Percentiles rank a stretch among this genome's conserved stretches.
These are phyloP conservation scores for Phaeotremella skinneri DNA, from an alignment of 768 basidiomycete species.

Conservation along the genomic window DNA sequence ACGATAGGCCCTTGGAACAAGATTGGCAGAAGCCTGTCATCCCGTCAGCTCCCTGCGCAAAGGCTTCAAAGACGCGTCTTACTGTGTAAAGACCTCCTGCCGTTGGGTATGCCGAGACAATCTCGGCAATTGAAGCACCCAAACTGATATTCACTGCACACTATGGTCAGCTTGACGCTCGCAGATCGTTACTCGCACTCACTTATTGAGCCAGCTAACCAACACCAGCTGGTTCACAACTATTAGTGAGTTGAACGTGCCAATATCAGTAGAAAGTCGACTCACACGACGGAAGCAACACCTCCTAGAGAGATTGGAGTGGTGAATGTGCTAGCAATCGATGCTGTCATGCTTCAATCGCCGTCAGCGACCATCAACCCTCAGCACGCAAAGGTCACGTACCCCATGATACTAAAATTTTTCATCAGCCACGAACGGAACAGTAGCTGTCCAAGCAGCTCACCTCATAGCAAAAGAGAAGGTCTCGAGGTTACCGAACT, in stretches of 20 bases:
- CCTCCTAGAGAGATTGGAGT: slow-evolving; percentile 53
- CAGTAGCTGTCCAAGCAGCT: slow-evolving; percentile 6
- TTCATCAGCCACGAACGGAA: neutral
- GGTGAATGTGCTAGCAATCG: slow-evolving; percentile 54
- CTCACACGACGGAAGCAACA: slow-evolving; percentile 51
- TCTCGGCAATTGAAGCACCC: slow-evolving; percentile 41
- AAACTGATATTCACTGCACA: slow-evolving; percentile 29
- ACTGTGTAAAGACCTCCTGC: slow-evolving; percentile 55
- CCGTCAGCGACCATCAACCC: neutral
- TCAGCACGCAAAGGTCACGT: neutral
- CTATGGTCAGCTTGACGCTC: slow-evolving; percentile 26
- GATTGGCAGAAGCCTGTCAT: slow-evolving; percentile 48
- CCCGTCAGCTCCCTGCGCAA: slow-evolving; percentile 8
- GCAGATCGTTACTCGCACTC: slow-evolving; percentile 8
- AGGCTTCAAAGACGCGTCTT: neutral
- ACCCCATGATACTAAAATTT: slow-evolving; percentile 30
- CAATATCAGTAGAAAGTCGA: neutral
- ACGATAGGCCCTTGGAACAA: slow-evolving; percentile 51
- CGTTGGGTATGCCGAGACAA: slow-evolving; percentile 55
- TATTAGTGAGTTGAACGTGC: neutral
- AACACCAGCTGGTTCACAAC: slow-evolving; percentile 45
- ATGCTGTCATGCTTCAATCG: slow-evolving; percentile 21
- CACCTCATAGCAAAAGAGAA: slow-evolving; percentile 49
- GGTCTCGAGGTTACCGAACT: slow-evolving; percentile 58
- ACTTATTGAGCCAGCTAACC: slow-evolving; percentile 50